Evolutionary conservation across 2,329 filamentous ascomycete genomes (phyloP), one percentile per base, ranked within the genome.

Genomic region (Penicillium thymicola): DNA sequence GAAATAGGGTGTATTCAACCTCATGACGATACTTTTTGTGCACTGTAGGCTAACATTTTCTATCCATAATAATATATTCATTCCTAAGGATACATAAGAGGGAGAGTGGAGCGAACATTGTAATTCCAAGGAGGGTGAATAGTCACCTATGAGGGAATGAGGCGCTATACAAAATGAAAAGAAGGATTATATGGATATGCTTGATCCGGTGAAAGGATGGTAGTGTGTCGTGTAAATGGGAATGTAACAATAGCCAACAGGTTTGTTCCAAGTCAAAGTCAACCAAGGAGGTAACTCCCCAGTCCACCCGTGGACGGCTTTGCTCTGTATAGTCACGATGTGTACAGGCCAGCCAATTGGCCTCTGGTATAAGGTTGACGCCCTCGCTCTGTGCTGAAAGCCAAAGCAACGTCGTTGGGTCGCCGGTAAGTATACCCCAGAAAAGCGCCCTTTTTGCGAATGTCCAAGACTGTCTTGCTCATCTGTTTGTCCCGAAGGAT

Each of bases 401-500:
- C 72, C 57, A 73, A 58, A 32, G 65, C 61, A 46, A 74, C 66
- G 4, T 70, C 67, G 51, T 71, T 75, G 3, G 76, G 75, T 42
- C 75, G 73, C 36, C 86, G 83, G 80, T 94, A 97, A 2, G 89
- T 90, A 71, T 99, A 99, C 0, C 93, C 93, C 59, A 95, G 75
- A 73, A 97, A 97, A 0, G 91, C 92, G 27, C 84, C 89, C 70
- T 82, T 83, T 75, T 93, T 96, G 57, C 94, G 84, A 61, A 94
- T 82, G 63, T 90, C 86, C 72, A 97, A 78, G n/a, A 89, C 91
- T 16, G 81, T 78, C 40, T 80, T 81, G 40, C 85, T 87, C 7
- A 88, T 82, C 9, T 78, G 75, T 27, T 81, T 81, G 72, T 97
- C 93, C 42, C 93, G 82, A 28, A 97, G 77, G 55, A 97, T 75